phyloP scores from a whole-genome alignment of 768 basidiomycete species.

The Podaxis rugospora region DNA sequence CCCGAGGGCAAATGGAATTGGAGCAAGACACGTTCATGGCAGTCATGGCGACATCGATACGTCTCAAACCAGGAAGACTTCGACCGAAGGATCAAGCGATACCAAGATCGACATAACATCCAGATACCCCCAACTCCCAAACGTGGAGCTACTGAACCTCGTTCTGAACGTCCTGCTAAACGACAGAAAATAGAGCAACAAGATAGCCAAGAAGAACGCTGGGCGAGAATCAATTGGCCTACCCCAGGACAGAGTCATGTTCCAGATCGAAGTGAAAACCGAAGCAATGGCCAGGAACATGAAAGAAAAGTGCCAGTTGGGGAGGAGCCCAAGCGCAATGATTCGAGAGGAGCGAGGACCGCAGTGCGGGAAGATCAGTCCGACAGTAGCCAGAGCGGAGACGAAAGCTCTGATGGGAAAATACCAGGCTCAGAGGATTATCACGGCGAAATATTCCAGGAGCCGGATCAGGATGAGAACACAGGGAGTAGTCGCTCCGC shows the following conservation, averaged over 20 bases:
- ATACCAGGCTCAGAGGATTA: constrained; percentile 5
- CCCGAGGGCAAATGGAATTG: constrained; percentile 42
- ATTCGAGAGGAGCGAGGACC: neutral
- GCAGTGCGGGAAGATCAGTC: neutral
- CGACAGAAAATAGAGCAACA: constrained; percentile 1
- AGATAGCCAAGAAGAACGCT: constrained; percentile 1
- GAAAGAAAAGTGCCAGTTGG: neutral
- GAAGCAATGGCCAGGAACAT: neutral
- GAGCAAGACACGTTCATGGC: constrained; percentile 47
- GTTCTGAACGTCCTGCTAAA: neutral
- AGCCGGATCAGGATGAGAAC: neutral
- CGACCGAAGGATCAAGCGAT: constrained; percentile 35
- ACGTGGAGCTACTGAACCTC: neutral
- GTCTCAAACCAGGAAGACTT: constrained; percentile 37
- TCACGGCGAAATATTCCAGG: constrained; percentile 5
- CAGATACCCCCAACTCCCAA: neutral
- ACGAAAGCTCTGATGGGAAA: neutral
- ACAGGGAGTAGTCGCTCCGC: neutral
- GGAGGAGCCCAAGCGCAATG: neutral
- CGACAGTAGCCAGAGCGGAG: neutral
- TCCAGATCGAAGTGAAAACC: neutral
- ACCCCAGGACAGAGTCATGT: neutral
- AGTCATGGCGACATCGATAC: constrained; percentile 66
- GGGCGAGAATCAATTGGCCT: neutral
- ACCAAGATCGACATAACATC: constrained; percentile 21